These are phyloP conservation scores for Geotrichum australiense DNA, from an alignment of 1,139 yeast genomes.

Conservation along the genomic window DNA sequence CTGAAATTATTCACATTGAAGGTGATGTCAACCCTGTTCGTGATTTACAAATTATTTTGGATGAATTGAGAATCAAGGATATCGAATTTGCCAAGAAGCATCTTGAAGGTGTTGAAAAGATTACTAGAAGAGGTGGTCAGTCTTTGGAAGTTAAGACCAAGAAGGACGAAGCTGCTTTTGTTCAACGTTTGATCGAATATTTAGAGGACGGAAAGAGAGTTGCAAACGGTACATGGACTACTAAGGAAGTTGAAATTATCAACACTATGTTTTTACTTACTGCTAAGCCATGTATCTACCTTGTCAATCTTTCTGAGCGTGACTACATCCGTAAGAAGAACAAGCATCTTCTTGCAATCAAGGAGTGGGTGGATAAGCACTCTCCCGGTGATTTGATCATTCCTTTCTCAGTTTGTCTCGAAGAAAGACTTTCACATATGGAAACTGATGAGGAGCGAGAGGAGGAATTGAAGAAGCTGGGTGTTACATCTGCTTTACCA, in stretches of 20 bases:
- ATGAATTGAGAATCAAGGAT: constrained; percentile 93
- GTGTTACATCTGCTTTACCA: constrained; percentile 81
- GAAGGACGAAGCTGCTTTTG: constrained; percentile 85
- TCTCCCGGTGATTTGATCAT: constrained; percentile 94
- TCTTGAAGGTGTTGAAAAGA: constrained; percentile 77
- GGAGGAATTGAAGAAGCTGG: constrained; percentile 80
- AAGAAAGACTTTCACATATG: constrained; percentile 88
- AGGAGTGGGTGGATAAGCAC: constrained; percentile 92
- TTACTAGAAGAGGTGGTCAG: constrained; percentile 86
- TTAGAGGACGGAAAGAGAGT: constrained; percentile 84
- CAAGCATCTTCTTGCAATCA: constrained; percentile 82
- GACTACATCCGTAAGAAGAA: constrained; percentile 97
- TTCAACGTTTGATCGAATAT: constrained; percentile 64
- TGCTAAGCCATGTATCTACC: constrained; percentile 93
- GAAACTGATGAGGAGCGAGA: constrained; percentile 86
- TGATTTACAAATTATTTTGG: constrained; percentile 86
- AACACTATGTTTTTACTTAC: constrained; percentile 76
- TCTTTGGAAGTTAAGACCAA: constrained; percentile 90
- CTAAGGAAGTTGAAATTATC: constrained; percentile 83
- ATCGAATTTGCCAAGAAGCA: constrained; percentile 92
- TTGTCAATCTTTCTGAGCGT: constrained; percentile 87
- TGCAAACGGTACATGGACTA: constrained; percentile 84
- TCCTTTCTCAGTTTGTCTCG: constrained; percentile 88
- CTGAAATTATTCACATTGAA: constrained; percentile 95
- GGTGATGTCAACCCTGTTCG: constrained; percentile 96